Percentiles rank a stretch among this genome's conserved stretches.
These are phyloP conservation scores for Fraxinus paxiana DNA, from an alignment of 305 asterid genomes.

Conservation along the genomic window DNA sequence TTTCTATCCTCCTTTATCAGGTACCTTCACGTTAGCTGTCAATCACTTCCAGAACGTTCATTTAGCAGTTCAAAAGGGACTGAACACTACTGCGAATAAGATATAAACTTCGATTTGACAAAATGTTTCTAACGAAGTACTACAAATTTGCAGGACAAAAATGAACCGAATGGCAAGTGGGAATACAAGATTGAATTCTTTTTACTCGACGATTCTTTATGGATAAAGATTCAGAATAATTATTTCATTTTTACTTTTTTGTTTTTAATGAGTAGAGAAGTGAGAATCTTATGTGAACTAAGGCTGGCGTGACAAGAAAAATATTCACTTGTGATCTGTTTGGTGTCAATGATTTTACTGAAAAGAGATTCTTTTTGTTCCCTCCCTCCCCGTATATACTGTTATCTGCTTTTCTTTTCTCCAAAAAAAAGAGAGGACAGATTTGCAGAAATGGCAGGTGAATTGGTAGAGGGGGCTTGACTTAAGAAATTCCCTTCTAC, in stretches of 20 bases:
- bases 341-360: slow-evolving; percentile 61
- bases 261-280: slow-evolving; percentile 31
- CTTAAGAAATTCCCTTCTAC: slow-evolving; percentile 19
- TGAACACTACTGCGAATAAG: not conserved
- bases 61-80: not conserved
- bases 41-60: not conserved
- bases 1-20: slow-evolving; percentile 3
- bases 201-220: slow-evolving; percentile 43
- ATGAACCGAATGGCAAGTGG: slow-evolving; percentile 34
- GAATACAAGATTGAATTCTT: slow-evolving; percentile 22
- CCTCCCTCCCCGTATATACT: slow-evolving; percentile 23
- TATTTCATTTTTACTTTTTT: slow-evolving; percentile 32
- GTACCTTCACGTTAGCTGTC: slow-evolving; percentile 3
- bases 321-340: slow-evolving; percentile 21
- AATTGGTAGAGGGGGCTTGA: slow-evolving; percentile 23
- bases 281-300: slow-evolving; percentile 49
- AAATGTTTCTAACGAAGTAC: not conserved
- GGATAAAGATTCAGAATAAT: slow-evolving; percentile 49
- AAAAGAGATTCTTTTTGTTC: slow-evolving; percentile 50
- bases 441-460: slow-evolving; percentile 38
- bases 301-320: slow-evolving; percentile 43
- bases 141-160: slow-evolving; percentile 37
- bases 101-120: not conserved
- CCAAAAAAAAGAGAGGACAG: slow-evolving; percentile 25
- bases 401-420: slow-evolving; percentile 27